Percentiles rank a stretch among this genome's conserved stretches.
phyloP scores from a whole-genome alignment of 257 asterid genomes.

The Cinchona pubescens region DNA sequence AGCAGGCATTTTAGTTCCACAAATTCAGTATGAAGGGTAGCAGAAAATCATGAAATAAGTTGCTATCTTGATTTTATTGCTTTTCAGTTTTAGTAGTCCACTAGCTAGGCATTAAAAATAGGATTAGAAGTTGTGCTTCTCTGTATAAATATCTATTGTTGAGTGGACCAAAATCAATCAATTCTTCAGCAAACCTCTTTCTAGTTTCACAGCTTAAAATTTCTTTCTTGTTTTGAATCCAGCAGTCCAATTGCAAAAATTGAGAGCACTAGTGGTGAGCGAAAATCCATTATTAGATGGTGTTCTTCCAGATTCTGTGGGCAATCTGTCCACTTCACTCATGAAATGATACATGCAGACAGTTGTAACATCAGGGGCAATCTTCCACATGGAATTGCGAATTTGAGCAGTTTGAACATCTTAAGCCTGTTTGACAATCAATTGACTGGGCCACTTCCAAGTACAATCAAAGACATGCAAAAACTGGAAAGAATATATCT shows the following conservation, averaged over 20 bases:
- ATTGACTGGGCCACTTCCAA: conserved; percentile 2
- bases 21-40: no score
- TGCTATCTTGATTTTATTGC: no score
- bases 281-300: neutral
- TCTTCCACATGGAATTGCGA: conserved; percentile 4
- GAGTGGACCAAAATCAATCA: no score
- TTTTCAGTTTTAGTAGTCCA: no score
- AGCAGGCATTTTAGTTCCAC: no score
- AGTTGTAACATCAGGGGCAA: neutral
- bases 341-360: neutral
- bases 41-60: no score
- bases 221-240: no score
- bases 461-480: neutral
- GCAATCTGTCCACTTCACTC: neutral
- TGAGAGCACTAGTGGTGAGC: neutral
- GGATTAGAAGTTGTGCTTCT: no score
- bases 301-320: conserved; percentile 1
- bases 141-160: no score
- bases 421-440: neutral
- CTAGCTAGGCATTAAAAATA: no score
- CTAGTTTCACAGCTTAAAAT: no score
- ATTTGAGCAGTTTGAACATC: neutral
- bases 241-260: neutral
- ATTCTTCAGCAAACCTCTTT: no score
- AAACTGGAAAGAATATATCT: neutral